Conservation (phyloP, 306 rosid species). For the Trifolium dubium region DNA sequence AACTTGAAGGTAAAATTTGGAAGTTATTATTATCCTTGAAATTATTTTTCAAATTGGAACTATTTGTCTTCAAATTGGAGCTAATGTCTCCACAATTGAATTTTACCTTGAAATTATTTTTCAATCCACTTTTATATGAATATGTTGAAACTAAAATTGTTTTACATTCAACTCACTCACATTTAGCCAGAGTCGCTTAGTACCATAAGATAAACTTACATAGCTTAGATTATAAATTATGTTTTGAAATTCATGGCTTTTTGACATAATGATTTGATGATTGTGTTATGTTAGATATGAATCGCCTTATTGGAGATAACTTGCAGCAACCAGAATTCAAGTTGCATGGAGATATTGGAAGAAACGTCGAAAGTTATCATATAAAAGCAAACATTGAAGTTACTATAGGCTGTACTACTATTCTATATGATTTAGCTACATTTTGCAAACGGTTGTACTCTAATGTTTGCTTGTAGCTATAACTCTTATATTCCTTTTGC, state of each 20-base stretch:
- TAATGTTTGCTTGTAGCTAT: not conserved
- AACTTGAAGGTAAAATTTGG: too few species aligned
- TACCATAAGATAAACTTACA: not conserved
- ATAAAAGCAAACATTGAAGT: not conserved
- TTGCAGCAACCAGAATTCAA: slow-evolving; percentile 72
- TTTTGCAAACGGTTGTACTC: not conserved
- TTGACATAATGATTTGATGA: slow-evolving; percentile 9
- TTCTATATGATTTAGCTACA: not conserved
- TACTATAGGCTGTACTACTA: not conserved
- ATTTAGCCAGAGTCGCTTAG: not conserved
- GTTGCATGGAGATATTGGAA: slow-evolving; percentile 77
- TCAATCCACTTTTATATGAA: too few species aligned
- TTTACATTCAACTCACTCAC: too few species aligned
- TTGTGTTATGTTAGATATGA: slow-evolving; percentile 51
- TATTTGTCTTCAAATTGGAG: not conserved
- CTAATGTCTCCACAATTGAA: too few species aligned
- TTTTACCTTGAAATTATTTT: too few species aligned
- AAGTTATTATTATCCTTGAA: too few species aligned
- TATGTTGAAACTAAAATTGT: too few species aligned
- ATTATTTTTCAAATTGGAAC: too few species aligned
- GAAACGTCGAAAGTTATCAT: slow-evolving; percentile 47
- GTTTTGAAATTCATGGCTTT: not conserved
- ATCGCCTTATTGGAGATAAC: slow-evolving; percentile 78
- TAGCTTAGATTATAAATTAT: not conserved
- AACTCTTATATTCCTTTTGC: too few species aligned